These are phyloP conservation scores for Ophioceras dolichostomum DNA, from an alignment of 2,329 filamentous ascomycete genomes.

Conservation along the genomic window DNA sequence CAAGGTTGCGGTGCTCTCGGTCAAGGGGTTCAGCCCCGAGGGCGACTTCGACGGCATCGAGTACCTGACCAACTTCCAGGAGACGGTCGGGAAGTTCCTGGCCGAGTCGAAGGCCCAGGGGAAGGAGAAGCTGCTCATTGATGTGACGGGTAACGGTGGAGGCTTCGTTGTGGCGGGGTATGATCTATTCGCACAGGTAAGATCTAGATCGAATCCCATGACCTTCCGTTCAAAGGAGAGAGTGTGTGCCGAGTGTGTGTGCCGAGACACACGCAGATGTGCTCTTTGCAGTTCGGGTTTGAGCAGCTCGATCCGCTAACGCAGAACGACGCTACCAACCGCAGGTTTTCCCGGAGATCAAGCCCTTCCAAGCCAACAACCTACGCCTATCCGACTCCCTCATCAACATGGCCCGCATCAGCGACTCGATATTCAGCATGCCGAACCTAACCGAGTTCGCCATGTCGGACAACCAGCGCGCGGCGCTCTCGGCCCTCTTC, in stretches of 20 bases:
- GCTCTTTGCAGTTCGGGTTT: no score
- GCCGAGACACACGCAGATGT: no score
- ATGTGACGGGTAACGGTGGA: slow-evolving; percentile 45
- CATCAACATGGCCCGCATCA: slow-evolving; percentile 27
- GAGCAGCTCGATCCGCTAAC: neutral
- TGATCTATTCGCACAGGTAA: slow-evolving; percentile 50
- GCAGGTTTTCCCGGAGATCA: slow-evolving; percentile 35
- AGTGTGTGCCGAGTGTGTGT: no score
- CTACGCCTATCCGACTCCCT: slow-evolving; percentile 36
- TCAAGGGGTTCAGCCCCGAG: slow-evolving; percentile 16
- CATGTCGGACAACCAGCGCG: slow-evolving; percentile 17
- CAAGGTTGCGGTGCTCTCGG: slow-evolving; percentile 21
- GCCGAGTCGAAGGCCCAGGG: slow-evolving; percentile 30
- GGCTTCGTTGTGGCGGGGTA: slow-evolving; percentile 48
- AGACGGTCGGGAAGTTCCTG: slow-evolving; percentile 22
- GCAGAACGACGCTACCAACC: slow-evolving; percentile 10
- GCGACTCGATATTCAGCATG: slow-evolving; percentile 13
- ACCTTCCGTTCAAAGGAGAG: no score
- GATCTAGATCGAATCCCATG: no score
- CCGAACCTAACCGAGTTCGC: slow-evolving; percentile 1
- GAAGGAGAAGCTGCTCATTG: slow-evolving; percentile 48
- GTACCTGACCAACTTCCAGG: slow-evolving; percentile 18
- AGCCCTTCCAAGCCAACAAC: slow-evolving; percentile 35
- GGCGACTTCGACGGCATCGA: slow-evolving; percentile 5
- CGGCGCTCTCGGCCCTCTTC: slow-evolving; percentile 29